Percentiles rank a stretch among this genome's conserved stretches.
Conservation (phyloP, 176 grass and related monocot species). For the Melocanna baccifera region DNA sequence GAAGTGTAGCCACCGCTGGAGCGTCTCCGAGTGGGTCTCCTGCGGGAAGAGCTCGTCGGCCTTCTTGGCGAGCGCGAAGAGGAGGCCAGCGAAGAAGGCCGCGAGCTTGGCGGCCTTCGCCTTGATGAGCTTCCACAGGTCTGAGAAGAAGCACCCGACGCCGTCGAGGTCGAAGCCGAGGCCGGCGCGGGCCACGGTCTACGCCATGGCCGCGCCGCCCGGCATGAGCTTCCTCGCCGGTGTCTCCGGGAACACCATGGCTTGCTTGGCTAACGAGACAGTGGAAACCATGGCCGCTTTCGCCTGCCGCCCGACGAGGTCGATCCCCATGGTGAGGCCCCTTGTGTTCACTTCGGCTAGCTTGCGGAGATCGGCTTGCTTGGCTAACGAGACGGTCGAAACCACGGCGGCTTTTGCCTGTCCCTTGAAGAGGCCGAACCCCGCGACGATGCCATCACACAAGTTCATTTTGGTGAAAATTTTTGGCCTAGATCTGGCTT, state of each 20-base stretch:
- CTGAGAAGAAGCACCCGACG: background rate
- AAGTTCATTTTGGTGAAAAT: no score
- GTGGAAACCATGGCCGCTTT: no score
- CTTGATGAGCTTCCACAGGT: conserved; percentile 24
- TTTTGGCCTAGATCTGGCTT: no score
- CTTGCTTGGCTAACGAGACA: no score
- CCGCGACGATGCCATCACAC: no score
- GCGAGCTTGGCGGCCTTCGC: background rate
- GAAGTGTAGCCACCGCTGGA: conserved; percentile 4
- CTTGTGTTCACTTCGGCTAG: no score
- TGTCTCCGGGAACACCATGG: conserved; percentile 5
- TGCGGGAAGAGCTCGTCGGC: conserved; percentile 30
- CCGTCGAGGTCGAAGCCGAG: conserved; percentile 6
- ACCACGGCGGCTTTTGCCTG: no score
- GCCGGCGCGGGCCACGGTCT: background rate
- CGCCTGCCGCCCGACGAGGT: no score
- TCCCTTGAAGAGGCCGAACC: no score
- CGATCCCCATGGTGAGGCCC: no score
- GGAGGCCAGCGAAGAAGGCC: background rate
- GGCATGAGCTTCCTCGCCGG: conserved; percentile 16
- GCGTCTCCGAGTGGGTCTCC: conserved; percentile 24
- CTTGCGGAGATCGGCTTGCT: no score
- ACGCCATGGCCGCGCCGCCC: background rate
- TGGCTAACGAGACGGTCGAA: no score
- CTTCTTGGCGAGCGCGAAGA: conserved; percentile 12